Evolutionary conservation across 768 basidiomycete genomes (phyloP), one percentile per base, ranked within the genome.

Genomic region (Lactarius pseudohatsudake): DNA sequence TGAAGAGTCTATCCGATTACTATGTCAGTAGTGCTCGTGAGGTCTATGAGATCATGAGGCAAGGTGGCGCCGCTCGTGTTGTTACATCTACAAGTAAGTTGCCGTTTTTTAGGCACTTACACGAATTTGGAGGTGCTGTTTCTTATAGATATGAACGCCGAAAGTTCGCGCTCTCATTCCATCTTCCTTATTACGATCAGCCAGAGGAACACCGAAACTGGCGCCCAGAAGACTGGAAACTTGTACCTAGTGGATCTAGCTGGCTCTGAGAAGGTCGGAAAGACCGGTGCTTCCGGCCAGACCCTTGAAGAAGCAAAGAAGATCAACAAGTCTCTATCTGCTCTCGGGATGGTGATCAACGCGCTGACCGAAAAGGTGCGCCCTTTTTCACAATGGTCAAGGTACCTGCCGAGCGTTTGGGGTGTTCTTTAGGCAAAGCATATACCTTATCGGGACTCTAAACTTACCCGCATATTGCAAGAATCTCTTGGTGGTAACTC

Each of bases 301-400:
- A 99, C 97, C 30, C 80, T 99, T 9, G 97, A 99, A 77, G 97
- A 99, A 78, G 97, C 97, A 16, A 99, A 99, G 87, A 99, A 99
- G 84, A 99, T 99, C 80, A 99, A 99, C 81, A 99, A 99, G 78
- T 94, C 92, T 34, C 80, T 99, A 32, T 96, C 94, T 20, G 97
- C 97, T 13, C 85, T 99, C 69, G 97, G 97, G 43, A 98, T 98
- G 95, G 97, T 99, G 74, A 99, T 99, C 75, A 99, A 99, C 72
- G 95, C 96, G 4, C 79, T 99, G 69, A 99, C 97, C 6, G 97
- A 99, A 68, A 99, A 98, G 85, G 96, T 91, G 70, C 63, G 84
- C 73, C 40, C 18, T 62, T 26, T 53, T 1, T 62, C 38, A 3
- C 96, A 94, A 95, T 98, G 74, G 98, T 98, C 75, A 98, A 98